A percentile compares a stretch with the other conserved stretches of the same genome.
phyloP scores from a whole-genome alignment of 1,284 basidiomycete species.

The Garcileccinum viscosum region DNA sequence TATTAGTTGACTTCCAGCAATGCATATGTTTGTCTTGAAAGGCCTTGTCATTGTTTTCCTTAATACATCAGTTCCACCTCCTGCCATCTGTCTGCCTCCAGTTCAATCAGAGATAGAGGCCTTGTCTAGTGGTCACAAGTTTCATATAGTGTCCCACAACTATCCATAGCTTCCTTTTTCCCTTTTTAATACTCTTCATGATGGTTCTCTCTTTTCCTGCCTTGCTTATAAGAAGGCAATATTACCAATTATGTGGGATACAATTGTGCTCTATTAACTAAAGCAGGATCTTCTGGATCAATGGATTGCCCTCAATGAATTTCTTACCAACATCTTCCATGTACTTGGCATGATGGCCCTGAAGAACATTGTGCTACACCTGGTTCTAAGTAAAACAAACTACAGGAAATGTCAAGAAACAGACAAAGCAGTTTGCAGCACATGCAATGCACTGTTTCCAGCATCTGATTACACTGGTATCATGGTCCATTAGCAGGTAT shows the following conservation, averaged over 20 bases:
- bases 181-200: background rate
- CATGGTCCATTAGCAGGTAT: slow-evolving; percentile 9
- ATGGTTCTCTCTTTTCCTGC: slow-evolving; percentile 14
- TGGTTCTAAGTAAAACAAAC: background rate
- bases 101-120: background rate
- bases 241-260: background rate
- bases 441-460: slow-evolving; percentile 11
- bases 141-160: slow-evolving; percentile 2
- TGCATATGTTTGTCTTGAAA: slow-evolving; percentile 2
- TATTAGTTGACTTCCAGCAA: background rate
- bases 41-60: slow-evolving; percentile 6
- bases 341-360: background rate
- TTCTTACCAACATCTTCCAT: slow-evolving; percentile 5
- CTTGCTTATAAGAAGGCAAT: slow-evolving; percentile 5
- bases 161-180: slow-evolving; percentile 11
- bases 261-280: background rate
- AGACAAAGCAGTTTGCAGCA: slow-evolving; percentile 2
- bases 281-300: background rate
- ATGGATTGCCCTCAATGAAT: slow-evolving; percentile 5
- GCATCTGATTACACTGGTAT: slow-evolving; percentile 5
- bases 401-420: slow-evolving; percentile 1
- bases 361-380: slow-evolving; percentile 7
- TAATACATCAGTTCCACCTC: slow-evolving; percentile 6
- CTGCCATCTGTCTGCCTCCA: background rate
- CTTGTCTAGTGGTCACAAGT: background rate